phyloP scores from a whole-genome alignment of 2,329 filamentous ascomycete species.

The Penicillium verrucosum region DNA sequence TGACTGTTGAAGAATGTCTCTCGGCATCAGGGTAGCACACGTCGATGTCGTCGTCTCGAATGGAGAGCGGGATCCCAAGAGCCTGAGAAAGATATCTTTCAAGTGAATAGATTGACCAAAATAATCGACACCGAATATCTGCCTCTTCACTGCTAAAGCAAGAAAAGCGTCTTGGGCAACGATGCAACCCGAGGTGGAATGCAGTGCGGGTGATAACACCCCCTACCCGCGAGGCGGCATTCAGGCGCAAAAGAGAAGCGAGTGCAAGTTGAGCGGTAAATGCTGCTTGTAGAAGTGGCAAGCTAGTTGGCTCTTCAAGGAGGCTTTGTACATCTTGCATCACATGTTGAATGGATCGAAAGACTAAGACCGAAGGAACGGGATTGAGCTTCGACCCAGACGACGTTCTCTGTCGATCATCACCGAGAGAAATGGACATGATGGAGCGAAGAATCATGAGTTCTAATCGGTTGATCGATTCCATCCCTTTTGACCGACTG shows the following conservation, averaged over 20 bases:
- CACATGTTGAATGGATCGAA: constrained; percentile 50
- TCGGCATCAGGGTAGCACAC: constrained; percentile 55
- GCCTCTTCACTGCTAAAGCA: constrained; percentile 50
- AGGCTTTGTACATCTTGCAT: constrained; percentile 50
- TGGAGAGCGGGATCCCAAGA: constrained; percentile 53
- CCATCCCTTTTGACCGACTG: constrained; percentile 35
- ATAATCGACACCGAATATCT: constrained; percentile 51
- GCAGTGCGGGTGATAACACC: constrained; percentile 56
- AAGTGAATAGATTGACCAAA: constrained; percentile 57
- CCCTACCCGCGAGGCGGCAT: constrained; percentile 56
- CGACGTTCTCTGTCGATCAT: constrained; percentile 45
- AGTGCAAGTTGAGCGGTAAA: constrained; percentile 55
- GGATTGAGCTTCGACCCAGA: constrained; percentile 15
- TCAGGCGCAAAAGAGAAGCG: constrained; percentile 55
- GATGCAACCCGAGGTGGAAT: constrained; percentile 58
- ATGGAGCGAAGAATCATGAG: constrained; percentile 49
- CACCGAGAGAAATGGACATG: constrained; percentile 54
- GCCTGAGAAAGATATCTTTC: constrained; percentile 57
- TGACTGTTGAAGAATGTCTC: constrained; percentile 32
- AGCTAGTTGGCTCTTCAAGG: constrained; percentile 48
- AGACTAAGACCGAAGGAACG: constrained; percentile 47
- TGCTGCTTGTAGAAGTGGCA: constrained; percentile 51
- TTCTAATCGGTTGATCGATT: constrained; percentile 36
- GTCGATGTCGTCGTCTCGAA: constrained; percentile 57
- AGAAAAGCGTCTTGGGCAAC: constrained; percentile 53